Conservation (phyloP, 2,329 filamentous ascomycete species). For the Aspergillus piperis region DNA sequence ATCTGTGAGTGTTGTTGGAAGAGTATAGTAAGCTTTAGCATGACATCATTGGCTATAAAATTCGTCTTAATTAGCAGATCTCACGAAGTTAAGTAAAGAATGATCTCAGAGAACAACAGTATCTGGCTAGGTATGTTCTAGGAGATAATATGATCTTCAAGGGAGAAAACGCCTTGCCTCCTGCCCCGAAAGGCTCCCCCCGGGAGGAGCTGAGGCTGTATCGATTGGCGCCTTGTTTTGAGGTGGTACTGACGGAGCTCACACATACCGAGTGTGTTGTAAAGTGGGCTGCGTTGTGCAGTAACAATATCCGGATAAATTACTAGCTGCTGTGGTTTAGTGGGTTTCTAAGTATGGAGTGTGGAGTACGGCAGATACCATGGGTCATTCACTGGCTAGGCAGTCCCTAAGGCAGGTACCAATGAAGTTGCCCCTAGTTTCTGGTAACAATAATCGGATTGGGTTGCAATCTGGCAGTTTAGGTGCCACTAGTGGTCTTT, state of each 20-base stretch:
- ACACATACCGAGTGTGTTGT: neutral
- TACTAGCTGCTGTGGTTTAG: slow-evolving; percentile 3
- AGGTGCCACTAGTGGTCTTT: slow-evolving; percentile 10
- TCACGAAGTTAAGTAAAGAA: too few relatives aligned
- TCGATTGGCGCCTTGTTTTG: neutral
- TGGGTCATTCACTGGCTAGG: slow-evolving; percentile 14
- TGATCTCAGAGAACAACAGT: too few relatives aligned
- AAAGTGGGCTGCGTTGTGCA: neutral
- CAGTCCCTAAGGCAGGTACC: slow-evolving; percentile 26
- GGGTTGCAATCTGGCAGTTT: slow-evolving; percentile 20
- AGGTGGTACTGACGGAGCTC: neutral
- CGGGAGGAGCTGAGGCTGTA: neutral
- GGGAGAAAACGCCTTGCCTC: slow-evolving; percentile 1
- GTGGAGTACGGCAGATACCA: slow-evolving; percentile 22
- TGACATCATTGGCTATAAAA: neutral
- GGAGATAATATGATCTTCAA: slow-evolving; percentile 1
- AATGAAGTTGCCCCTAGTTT: slow-evolving; percentile 13
- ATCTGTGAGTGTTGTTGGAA: too few relatives aligned
- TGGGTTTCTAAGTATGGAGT: slow-evolving; percentile 23
- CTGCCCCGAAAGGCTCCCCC: neutral
- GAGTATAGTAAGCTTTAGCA: neutral
- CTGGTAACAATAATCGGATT: slow-evolving; percentile 19
- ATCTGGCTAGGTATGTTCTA: neutral
- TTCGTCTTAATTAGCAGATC: neutral
- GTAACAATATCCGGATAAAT: slow-evolving; percentile 2